Evolutionary conservation across 345 rosid species (phyloP), one percentile per base, ranked within the genome.

Genomic region (Balakata baccata): DNA sequence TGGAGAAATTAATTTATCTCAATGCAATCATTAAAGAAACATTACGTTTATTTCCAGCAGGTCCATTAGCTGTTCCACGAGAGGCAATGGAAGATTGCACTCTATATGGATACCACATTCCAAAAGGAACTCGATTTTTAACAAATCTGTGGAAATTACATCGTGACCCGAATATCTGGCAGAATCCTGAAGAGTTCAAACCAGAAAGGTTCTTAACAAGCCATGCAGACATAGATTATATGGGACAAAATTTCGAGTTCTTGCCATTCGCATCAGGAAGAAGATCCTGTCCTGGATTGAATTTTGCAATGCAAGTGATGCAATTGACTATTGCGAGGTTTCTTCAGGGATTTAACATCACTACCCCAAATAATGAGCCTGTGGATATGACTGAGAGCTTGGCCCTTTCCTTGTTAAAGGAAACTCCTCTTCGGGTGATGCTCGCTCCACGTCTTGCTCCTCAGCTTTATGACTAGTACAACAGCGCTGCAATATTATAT

Each of bases 1-100:
- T 61, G 3, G 69, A 78, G n/a, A 73, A 68, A 12, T 14, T 78
- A 16, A 6, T 67, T 3, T 74, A 74, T 29, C 14, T 74, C 0
- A 39, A 82, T 62, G 85, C 82, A 3, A 59, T 82, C 7, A n/a
- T 84, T 13, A 84, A 84, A 65, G 86, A 85, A 77, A 77, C 85
- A 53, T 3, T 85, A 61, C 72, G 85, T 3, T 34, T 82, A 7
- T 82, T 80, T 74, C 86, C 86, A 0, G 64, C 86, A 0, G 72
- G 41, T 0, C 80, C 87, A 18, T 62, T 84, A 12, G 69, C 75
- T 7, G 80, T 65, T 52, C 79, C 71, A 10, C 41, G 52, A 2
- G 39, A 49, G 43, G 57, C 71, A 29, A 22, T 25, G 18, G 71
- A 49, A 50, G 71, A 67, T 67, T 67, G 71, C 18, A 18, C 3